phyloP scores from a whole-genome alignment of 2,329 filamentous ascomycete species.

The Meredithiella fracta region DNA sequence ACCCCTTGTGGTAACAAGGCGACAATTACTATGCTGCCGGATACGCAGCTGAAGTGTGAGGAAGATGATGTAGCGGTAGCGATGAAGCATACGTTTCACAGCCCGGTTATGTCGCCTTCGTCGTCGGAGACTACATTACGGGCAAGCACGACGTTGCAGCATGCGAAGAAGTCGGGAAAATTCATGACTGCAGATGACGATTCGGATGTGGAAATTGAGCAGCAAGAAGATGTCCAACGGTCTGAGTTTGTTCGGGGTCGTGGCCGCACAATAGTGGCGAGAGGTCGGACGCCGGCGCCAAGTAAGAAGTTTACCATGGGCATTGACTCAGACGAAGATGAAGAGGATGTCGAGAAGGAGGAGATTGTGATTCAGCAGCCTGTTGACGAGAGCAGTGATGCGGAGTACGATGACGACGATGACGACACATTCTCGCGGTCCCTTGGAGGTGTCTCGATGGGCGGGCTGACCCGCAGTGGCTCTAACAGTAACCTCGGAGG shows the following conservation, averaged over 20 bases:
- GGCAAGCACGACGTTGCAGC: slow-evolving; percentile 27
- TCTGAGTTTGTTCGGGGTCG: slow-evolving; percentile 11
- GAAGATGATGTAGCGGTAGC: slow-evolving; percentile 56
- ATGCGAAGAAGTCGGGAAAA: slow-evolving; percentile 48
- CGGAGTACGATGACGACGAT: slow-evolving; percentile 20
- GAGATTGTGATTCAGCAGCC: background rate
- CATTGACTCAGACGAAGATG: slow-evolving; percentile 7
- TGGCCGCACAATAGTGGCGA: slow-evolving; percentile 2
- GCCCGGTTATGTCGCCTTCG: slow-evolving; percentile 48
- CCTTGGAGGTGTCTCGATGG: slow-evolving; percentile 6
- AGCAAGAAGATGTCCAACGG: slow-evolving; percentile 13
- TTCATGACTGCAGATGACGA: slow-evolving; percentile 46
- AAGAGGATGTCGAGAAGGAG: slow-evolving; percentile 1
- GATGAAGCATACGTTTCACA: slow-evolving; percentile 43
- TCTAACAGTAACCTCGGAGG: slow-evolving; percentile 17
- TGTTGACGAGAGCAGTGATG: background rate
- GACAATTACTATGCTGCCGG: slow-evolving; percentile 75
- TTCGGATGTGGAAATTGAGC: slow-evolving; percentile 25
- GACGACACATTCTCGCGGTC: slow-evolving; percentile 8
- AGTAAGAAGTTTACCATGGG: slow-evolving; percentile 14
- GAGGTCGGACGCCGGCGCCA: slow-evolving; percentile 17
- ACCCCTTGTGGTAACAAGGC: slow-evolving; percentile 36
- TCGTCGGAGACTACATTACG: slow-evolving; percentile 64
- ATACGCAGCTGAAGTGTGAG: slow-evolving; percentile 73
- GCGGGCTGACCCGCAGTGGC: background rate